Evolutionary conservation across 2,329 filamentous ascomycete genomes (phyloP).

Genomic region (Colletotrichum sp.): DNA sequence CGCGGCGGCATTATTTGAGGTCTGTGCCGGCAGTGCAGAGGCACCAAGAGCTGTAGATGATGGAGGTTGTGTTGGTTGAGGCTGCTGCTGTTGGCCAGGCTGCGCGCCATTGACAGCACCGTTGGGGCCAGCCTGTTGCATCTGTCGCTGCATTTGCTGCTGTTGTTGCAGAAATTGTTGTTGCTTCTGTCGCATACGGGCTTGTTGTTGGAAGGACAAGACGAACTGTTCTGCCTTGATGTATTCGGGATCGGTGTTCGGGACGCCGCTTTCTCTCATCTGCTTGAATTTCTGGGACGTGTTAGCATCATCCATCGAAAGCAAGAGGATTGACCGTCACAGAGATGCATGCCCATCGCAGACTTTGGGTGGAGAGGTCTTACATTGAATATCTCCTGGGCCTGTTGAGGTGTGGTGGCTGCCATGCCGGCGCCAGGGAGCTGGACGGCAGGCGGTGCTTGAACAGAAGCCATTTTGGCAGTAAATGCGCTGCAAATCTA

Average conservation of each 20-base stretch:
- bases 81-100: constrained; percentile 34
- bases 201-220: constrained; percentile 71
- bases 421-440: constrained; percentile 67
- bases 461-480: constrained; percentile 76
- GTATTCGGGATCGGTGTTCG: constrained; percentile 84
- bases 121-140: constrained; percentile 59
- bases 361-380: constrained; percentile 29
- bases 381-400: constrained; percentile 77
- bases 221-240: constrained; percentile 82
- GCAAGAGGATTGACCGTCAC: background rate
- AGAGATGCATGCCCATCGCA: background rate
- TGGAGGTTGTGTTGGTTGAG: constrained; percentile 38
- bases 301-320: background rate
- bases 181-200: constrained; percentile 57
- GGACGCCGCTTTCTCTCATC: constrained; percentile 86
- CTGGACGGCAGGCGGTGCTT: constrained; percentile 72
- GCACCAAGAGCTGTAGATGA: constrained; percentile 39
- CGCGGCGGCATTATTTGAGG: constrained; percentile 30
- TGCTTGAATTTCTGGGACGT: constrained; percentile 77
- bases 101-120: constrained; percentile 58
- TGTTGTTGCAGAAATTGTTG: constrained; percentile 48
- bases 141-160: constrained; percentile 52
- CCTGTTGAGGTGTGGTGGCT: constrained; percentile 76
- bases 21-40: constrained; percentile 38
- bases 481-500: constrained; percentile 10